Evolutionary conservation across 2,329 filamentous ascomycete genomes (phyloP).

Genomic region (Nigrograna mackinnonii): DNA sequence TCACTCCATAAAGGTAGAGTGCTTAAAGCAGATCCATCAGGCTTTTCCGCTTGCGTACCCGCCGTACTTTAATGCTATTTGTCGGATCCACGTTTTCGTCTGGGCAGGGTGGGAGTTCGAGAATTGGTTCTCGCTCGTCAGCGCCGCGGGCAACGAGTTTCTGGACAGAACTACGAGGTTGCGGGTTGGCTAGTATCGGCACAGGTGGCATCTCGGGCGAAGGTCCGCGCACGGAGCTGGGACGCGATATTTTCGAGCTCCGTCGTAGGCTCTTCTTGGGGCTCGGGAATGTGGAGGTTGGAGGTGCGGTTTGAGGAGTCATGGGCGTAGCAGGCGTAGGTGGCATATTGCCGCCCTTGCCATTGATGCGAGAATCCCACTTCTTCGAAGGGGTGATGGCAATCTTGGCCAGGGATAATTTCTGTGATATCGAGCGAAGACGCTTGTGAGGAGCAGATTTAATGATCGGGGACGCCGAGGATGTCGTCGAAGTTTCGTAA

Average conservation of each 20-base stretch:
- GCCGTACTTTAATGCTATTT: slow-evolving; percentile 26
- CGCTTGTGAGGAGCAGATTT: slow-evolving; percentile 38
- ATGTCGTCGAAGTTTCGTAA: slow-evolving; percentile 34
- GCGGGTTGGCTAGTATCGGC: slow-evolving; percentile 10
- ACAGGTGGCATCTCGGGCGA: slow-evolving; percentile 27
- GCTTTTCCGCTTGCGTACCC: slow-evolving; percentile 39
- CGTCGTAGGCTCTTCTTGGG: slow-evolving; percentile 19
- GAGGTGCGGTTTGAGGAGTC: slow-evolving; percentile 37
- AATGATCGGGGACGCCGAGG: slow-evolving; percentile 35
- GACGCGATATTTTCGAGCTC: slow-evolving; percentile 33
- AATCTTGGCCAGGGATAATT: slow-evolving; percentile 41
- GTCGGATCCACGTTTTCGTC: slow-evolving; percentile 13
- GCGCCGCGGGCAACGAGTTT: slow-evolving; percentile 38
- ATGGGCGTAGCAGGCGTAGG: slow-evolving; percentile 30
- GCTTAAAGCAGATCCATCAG: slow-evolving; percentile 38
- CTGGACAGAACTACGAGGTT: slow-evolving; percentile 14
- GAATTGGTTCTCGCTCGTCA: slow-evolving; percentile 36
- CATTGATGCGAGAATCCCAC: slow-evolving; percentile 29
- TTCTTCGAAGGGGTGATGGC: slow-evolving; percentile 39
- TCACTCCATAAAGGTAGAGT: background rate
- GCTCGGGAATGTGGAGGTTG: slow-evolving; percentile 10
- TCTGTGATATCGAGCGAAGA: slow-evolving; percentile 40
- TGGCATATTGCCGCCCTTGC: slow-evolving; percentile 12
- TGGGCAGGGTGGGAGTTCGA: slow-evolving; percentile 37
- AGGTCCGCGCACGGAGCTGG: slow-evolving; percentile 21